Evolutionary conservation across 1,284 basidiomycete species (phyloP), one percentile per base, ranked within the genome.

Genomic region (Austroboletus sp.): DNA sequence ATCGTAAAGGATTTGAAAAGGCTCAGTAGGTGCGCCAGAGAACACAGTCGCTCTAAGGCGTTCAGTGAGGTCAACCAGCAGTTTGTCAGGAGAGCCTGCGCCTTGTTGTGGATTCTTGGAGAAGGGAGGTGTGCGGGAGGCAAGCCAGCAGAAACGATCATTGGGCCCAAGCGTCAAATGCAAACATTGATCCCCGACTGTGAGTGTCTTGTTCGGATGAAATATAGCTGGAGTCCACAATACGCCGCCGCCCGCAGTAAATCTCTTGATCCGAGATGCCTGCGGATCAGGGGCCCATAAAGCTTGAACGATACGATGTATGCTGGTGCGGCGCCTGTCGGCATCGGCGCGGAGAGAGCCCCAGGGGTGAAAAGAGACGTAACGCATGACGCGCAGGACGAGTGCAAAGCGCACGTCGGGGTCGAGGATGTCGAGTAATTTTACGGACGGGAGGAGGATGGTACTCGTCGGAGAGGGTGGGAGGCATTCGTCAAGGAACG

Each of bases 331-430:
- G 6, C 75, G 71, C 29, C 83, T 73, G 45, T 73, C 65, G 2
- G 70, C 75, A 56, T 86, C 79, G 4, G 85, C 75, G 13, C 67
- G 70, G 16, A 73, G 53, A 36, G 79, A 78, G 4, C 86, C 86
- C 87, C 87, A 89, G 3, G 84, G 81, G 29, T 75, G 69, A 37
- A 78, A 79, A 2, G 85, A 88, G 34, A 79, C 66, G 56, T 78
- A 83, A 11, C 85, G 82, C 26, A 85, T 65, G 38, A 81, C 72
- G 19, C 82, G 80, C 19, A 79, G 70, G 43, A 85, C 61, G 19
- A 86, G 59, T 2, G 74, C 72, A 35, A 60, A 55, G 33, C 66
- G 72, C 15, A 78, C 58, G 2, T 66, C 54, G 0, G 59, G 57
- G 42, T 74, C 67, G 5, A 58, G 53, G 32, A 74, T 65, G 2